Evolutionary conservation across 2,329 filamentous ascomycete species (phyloP), one percentile per base, ranked within the genome.

Genomic region (Zasmidium cellare): DNA sequence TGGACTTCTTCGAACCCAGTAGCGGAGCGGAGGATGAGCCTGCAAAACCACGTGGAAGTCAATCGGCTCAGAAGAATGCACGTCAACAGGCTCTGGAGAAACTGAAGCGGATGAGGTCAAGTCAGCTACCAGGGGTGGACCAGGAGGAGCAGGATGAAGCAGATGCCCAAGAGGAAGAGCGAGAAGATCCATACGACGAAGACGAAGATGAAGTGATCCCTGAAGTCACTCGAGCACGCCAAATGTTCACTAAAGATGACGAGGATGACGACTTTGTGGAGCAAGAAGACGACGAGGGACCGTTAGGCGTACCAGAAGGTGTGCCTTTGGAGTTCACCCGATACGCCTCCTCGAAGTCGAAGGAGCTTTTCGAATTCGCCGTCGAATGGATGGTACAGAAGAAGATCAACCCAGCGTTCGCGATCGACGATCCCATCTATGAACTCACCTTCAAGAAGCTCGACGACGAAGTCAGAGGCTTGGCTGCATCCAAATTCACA

Each of bases 361-460:
- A 86, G 62, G 86, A 90, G 41, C 84, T 92, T 51, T 93, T 93
- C 76, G 84, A 83, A 49, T 85, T 87, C 65, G 87, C 85, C 0
- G 79, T 93, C 1, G 88, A 91, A 69, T 93, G 89, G 89, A 87
- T 92, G 75, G 86, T 93, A 2, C 88, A 91, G 67, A 89, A 89
- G 69, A 87, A 88, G 65, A 80, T 94, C 51, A 88, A 92, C 64
- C 89, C 89, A 0, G 84, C 79, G 0, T 92, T 92, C 66, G 76
- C 82, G 11, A 80, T 81, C 18, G 75, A 82, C 3, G 84, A 90
- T 59, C 78, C 83, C 7, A 76, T 91, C 12, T 94, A 91, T 71
- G 67, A 75, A 12, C 78, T 89, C 23, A 86, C 89, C 0, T 92
- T 91, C 77, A 76, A 77, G 50, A 91, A 90, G 67, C 78, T 93